Base-by-base conservation (phyloP, 345 rosid genomes). In the Jatropha curcas region DNA sequence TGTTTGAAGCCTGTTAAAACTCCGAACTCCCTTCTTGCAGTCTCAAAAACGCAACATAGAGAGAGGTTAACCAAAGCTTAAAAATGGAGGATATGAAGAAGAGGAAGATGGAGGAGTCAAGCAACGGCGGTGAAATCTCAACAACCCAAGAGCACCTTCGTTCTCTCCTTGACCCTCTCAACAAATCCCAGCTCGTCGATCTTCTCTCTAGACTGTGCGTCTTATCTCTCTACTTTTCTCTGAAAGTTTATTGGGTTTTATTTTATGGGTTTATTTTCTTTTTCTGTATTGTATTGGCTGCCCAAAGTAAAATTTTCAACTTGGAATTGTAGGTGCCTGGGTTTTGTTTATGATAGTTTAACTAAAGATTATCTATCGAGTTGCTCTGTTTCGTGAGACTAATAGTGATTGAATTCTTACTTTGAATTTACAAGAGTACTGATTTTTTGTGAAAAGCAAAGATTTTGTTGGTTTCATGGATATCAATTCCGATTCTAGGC, bases 111-210 rank as follows among this genome's bases (percentile, higher is more conserved):
- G 91, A 85, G 28, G 89, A 87, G 68, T 64, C 50, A 4, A 71
- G 63, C 67, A 73, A 77, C 68, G 86, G 74, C 1, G 75, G 63
- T 19, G 70, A 67, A 35, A 13, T 39, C 20, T 43, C 81, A 1
- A 28, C 37, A 31, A 69, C 82, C 10, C 85, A 86, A 34, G 88
- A 87, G 19, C 79, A 82, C 28, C 74, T 89, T 34, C 91, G 91
- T 37, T 72, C 82, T 45, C 74, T 89, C 31, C 90, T 89, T 20
- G 90, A 86, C 53, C 94, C 91, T 74, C 84, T 89, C 31, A 84
- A 80, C 43, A 89, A 87, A 73, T 59, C 91, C 60, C 91, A 87
- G 85, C 91, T 89, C 71, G 82, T 89, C 20, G 88, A 89, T 74
- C 88, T 89, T 67, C 94, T 89, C 59, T 80, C 90, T 58, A 75